phyloP scores from a whole-genome alignment of 225 moss, liverwort and hornwort species.

The Bryum argenteum region DNA sequence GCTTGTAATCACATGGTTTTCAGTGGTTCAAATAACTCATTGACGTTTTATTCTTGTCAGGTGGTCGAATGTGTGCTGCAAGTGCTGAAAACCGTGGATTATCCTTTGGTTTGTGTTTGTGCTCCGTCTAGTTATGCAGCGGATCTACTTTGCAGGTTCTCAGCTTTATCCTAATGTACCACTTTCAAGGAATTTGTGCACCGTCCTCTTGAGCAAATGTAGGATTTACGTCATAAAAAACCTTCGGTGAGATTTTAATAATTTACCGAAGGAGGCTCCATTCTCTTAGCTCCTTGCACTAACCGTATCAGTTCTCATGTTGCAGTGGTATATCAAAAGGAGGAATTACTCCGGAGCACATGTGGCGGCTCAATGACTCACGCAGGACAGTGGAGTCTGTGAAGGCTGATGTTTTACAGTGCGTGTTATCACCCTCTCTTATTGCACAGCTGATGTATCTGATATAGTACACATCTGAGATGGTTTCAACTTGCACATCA shows the following conservation, averaged over 20 bases:
- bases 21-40: not conserved
- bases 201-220: slow-evolving; percentile 7
- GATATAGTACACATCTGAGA: slow-evolving; percentile 7
- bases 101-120: slow-evolving; percentile 61
- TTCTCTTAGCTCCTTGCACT: not conserved
- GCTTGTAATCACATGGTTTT: not conserved
- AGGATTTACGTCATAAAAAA: not conserved
- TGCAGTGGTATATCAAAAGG: slow-evolving; percentile 67
- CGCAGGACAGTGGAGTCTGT: slow-evolving; percentile 51
- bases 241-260: not conserved
- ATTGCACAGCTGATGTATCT: not conserved
- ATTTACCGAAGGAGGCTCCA: not conserved
- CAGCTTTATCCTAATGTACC: not conserved
- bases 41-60: slow-evolving; percentile 24
- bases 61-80: slow-evolving; percentile 69
- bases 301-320: slow-evolving; percentile 7
- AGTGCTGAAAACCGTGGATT: slow-evolving; percentile 41
- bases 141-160: slow-evolving; percentile 70
- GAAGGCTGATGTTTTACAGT: slow-evolving; percentile 59
- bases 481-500: slow-evolving; percentile 1
- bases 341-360: slow-evolving; percentile 39
- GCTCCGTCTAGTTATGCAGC: slow-evolving; percentile 78
- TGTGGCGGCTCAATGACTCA: slow-evolving; percentile 79
- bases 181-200: slow-evolving; percentile 13
- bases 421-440: slow-evolving; percentile 14